phyloP scores from a whole-genome alignment of 2,329 filamentous ascomycete species.

The Claviceps cyperi region DNA sequence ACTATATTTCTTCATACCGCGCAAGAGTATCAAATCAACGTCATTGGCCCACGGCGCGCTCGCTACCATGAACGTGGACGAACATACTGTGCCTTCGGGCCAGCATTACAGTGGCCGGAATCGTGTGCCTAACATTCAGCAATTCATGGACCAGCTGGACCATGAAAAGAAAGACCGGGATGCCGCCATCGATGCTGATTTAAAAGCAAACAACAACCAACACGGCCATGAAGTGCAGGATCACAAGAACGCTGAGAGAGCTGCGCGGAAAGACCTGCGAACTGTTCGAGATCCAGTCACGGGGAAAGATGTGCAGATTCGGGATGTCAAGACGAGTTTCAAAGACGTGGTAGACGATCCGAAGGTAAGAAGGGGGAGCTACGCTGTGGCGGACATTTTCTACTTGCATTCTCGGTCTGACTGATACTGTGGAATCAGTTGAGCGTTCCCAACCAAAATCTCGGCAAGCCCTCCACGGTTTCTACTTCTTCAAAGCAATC shows the following conservation, averaged over 20 bases:
- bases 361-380: constrained; percentile 28
- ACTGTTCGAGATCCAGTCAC: constrained; percentile 78
- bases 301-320: constrained; percentile 71
- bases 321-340: constrained; percentile 58
- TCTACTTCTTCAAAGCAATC: constrained; percentile 58
- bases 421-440: constrained; percentile 31
- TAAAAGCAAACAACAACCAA: constrained; percentile 19
- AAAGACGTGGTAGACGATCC: constrained; percentile 60
- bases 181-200: constrained; percentile 48
- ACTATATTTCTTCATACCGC: not conserved
- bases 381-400: too few species aligned
- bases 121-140: constrained; percentile 73
- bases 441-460: constrained; percentile 78
- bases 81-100: constrained; percentile 29
- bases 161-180: constrained; percentile 65
- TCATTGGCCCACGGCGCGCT: not conserved
- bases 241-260: constrained; percentile 25
- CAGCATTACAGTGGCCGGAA: constrained; percentile 74
- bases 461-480: constrained; percentile 59
- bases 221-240: constrained; percentile 23
- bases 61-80: constrained; percentile 22
- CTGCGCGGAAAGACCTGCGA: constrained; percentile 40
- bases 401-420: not conserved
- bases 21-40: not conserved
- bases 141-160: constrained; percentile 70